Percentiles rank a stretch among this genome's conserved stretches.
These are phyloP conservation scores for Neostapfia colusana DNA, from an alignment of 176 grass and related monocot species.

Conservation along the genomic window DNA sequence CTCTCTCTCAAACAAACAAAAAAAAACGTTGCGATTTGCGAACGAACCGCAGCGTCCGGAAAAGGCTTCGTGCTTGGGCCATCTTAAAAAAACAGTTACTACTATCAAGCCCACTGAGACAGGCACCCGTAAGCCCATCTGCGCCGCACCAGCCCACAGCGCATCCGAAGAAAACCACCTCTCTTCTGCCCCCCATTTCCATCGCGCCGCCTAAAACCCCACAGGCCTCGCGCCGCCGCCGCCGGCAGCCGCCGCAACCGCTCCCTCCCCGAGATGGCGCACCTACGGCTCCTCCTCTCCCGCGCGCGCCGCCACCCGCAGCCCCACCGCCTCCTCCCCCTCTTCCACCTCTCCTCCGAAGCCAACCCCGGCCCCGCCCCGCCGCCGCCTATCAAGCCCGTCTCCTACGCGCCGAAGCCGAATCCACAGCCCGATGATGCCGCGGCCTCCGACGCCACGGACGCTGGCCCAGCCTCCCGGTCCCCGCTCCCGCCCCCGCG, in stretches of 20 bases:
- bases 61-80: neutral
- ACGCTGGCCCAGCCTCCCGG: neutral
- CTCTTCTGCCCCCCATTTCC: neutral
- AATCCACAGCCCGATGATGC: conserved; percentile 32
- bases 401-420: conserved; percentile 69
- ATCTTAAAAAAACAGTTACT: neutral
- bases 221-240: conserved; percentile 27
- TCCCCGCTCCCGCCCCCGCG: neutral
- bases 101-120: neutral
- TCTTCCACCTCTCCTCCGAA: conserved; percentile 38
- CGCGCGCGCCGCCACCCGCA: conserved; percentile 10
- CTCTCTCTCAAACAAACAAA: too few relatives aligned
- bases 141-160: neutral
- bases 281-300: conserved; percentile 60
- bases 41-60: too few relatives aligned
- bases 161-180: neutral
- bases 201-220: conserved; percentile 41
- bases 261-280: conserved; percentile 55
- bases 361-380: conserved; percentile 32
- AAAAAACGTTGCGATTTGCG: too few relatives aligned
- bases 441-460: neutral
- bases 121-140: neutral
- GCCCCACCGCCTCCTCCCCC: too few relatives aligned
- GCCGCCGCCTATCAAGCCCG: conserved; percentile 61
- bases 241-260: conserved; percentile 32